Conservation (phyloP, 495 filamentous ascomycete genomes). For the Mycothermus thermophilus region DNA sequence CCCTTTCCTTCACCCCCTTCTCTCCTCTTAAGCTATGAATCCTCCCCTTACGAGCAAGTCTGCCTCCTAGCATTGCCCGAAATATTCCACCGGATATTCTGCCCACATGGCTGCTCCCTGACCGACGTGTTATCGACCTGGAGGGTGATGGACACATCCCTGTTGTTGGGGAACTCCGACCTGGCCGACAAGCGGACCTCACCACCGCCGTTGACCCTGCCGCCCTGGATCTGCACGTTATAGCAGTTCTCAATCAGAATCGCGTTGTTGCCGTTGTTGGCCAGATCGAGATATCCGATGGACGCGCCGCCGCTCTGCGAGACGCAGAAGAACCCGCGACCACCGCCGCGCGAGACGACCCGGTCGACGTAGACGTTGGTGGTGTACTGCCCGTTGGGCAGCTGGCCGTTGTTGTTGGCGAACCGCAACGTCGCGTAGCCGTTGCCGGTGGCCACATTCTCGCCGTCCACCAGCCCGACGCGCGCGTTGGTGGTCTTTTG, state of each 20-base stretch:
- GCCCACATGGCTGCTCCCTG: conserved; percentile 29
- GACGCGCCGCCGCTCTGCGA: conserved; percentile 29
- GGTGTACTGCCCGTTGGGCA: conserved; percentile 22
- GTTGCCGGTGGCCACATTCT: conserved; percentile 29
- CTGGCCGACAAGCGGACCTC: conserved; percentile 31
- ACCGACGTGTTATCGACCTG: conserved; percentile 27
- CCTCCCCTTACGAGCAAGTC: conserved; percentile 15
- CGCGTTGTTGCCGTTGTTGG: conserved; percentile 33
- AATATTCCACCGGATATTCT: conserved; percentile 29
- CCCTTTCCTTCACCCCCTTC: no score
- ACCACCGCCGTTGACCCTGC: conserved; percentile 30
- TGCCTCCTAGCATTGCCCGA: conserved; percentile 22
- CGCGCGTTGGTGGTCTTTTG: conserved; percentile 29
- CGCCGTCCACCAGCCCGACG: conserved; percentile 31
- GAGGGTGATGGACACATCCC: conserved; percentile 27
- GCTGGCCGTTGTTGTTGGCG: conserved; percentile 33
- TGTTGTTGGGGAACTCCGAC: conserved; percentile 30
- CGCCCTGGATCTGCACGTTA: conserved; percentile 27
- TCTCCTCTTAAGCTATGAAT: no score
- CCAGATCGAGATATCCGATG: conserved; percentile 26
- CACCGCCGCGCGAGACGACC: conserved; percentile 32
- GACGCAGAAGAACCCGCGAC: conserved; percentile 34
- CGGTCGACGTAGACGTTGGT: conserved; percentile 31
- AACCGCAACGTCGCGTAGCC: conserved; percentile 35
- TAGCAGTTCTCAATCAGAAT: conserved; percentile 39